phyloP scores from a whole-genome alignment of 2,329 filamentous ascomycete species.

The Xylariomycetidae sp. region DNA sequence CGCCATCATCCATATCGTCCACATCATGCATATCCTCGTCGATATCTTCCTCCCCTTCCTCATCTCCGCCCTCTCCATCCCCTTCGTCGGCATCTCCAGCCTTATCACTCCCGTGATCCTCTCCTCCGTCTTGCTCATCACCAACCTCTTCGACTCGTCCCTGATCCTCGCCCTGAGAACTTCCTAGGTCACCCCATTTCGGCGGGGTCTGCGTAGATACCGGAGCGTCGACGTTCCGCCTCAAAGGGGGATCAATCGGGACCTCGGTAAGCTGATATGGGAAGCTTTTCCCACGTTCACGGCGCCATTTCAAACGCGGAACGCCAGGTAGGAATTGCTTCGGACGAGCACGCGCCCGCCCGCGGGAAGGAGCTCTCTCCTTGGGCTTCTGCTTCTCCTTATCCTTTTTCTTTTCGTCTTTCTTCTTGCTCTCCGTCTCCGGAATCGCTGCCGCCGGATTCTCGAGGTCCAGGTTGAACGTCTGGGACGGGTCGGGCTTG shows the following conservation, averaged over 20 bases:
- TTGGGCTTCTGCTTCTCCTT: too few species aligned
- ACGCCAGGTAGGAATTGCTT: background rate
- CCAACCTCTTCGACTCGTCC: conserved; percentile 11
- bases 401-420: too few species aligned
- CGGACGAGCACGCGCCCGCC: too few species aligned
- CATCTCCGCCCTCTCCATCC: conserved; percentile 4
- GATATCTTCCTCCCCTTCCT: conserved; percentile 1
- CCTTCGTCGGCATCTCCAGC: conserved; percentile 10
- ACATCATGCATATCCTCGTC: conserved; percentile 7
- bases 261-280: background rate
- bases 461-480: background rate
- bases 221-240: conserved; percentile 1
- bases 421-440: background rate
- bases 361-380: too few species aligned
- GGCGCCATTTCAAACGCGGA: background rate
- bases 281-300: background rate
- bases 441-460: background rate
- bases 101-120: conserved; percentile 7
- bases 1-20: conserved; percentile 18
- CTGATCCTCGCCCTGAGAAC: conserved; percentile 1
- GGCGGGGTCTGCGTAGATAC: conserved; percentile 20
- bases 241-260: background rate
- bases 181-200: conserved; percentile 18
- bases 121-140: conserved; percentile 10
- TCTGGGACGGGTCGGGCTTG: background rate